Conservation (phyloP, 805 yeast species). For the Kregervanrija fluxuum region DNA sequence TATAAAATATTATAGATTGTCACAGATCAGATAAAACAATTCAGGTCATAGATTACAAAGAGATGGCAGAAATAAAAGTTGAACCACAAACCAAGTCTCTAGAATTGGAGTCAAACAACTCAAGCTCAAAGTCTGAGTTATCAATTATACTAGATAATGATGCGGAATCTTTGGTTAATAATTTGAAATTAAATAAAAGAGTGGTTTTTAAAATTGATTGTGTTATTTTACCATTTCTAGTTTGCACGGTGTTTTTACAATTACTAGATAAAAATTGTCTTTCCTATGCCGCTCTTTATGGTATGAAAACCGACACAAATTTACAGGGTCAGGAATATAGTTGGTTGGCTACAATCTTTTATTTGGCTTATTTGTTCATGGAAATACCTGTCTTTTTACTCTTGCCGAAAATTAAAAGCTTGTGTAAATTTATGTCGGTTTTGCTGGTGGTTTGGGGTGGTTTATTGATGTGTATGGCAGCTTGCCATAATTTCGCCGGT, state of each 20-base stretch:
- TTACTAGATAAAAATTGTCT: constrained; percentile 34
- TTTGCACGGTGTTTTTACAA: constrained; percentile 21
- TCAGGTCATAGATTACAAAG: too few species aligned
- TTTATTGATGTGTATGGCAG: constrained; percentile 37
- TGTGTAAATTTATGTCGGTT: constrained; percentile 26
- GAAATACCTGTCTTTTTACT: constrained; percentile 37
- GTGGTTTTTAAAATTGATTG: constrained; percentile 19
- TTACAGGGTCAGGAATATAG: constrained; percentile 37
- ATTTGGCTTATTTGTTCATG: constrained; percentile 37
- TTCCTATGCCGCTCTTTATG: constrained; percentile 39
- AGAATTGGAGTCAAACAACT: too few species aligned
- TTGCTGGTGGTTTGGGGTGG: constrained; percentile 39
- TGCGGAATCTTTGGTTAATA: constrained; percentile 10
- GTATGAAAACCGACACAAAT: constrained; percentile 31
- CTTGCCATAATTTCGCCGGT: constrained; percentile 37
- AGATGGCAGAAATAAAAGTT: too few species aligned
- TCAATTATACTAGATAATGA: constrained; percentile 3
- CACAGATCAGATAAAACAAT: too few species aligned
- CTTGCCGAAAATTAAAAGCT: constrained; percentile 26
- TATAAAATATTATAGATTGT: too few species aligned
- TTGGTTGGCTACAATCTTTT: constrained; percentile 34
- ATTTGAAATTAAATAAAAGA: constrained; percentile 13
- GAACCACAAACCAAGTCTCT: too few species aligned
- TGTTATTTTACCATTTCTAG: constrained; percentile 22
- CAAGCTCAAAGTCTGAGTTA: too few species aligned